A percentile compares a stretch with the other conserved stretches of the same genome.
These are phyloP conservation scores for Paraurostyla sp. DNA, from an alignment of 73 alveolate species.

Conservation along the genomic window DNA sequence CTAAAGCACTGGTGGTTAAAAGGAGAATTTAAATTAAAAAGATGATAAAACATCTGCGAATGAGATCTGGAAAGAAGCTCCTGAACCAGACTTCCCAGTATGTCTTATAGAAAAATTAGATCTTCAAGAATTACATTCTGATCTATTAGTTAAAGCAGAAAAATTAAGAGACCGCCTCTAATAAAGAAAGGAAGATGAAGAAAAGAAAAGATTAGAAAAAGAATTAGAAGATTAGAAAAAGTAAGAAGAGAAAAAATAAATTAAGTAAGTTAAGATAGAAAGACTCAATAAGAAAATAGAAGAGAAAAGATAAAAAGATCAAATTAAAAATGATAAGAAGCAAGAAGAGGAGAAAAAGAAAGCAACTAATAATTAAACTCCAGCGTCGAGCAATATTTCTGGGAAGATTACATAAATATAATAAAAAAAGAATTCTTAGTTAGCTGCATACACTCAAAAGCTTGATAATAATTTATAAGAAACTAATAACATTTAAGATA, in stretches of 20 bases:
- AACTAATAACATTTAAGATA: too few species aligned
- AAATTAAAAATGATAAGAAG: not conserved
- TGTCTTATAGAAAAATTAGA: not conserved
- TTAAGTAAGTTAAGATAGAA: not conserved
- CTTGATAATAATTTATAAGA: too few species aligned
- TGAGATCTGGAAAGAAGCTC: conserved; percentile 13
- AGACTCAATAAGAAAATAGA: not conserved
- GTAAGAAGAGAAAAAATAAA: not conserved
- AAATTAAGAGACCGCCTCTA: not conserved
- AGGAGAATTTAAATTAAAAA: not conserved
- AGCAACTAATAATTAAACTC: too few species aligned
- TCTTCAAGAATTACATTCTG: not conserved
- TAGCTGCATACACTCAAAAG: too few species aligned
- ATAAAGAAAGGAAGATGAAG: conserved; percentile 27
- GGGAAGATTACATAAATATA: not conserved
- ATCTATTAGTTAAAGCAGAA: not conserved
- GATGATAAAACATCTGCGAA: not conserved
- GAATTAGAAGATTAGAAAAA: not conserved
- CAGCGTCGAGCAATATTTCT: not conserved
- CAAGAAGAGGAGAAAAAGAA: not conserved
- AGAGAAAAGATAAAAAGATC: not conserved
- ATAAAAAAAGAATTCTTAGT: not conserved
- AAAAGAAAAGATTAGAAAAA: not conserved
- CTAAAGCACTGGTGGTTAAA: not conserved
- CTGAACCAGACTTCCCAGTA: conserved; percentile 24